Conservation (phyloP, 495 filamentous ascomycete genomes). For the Gamarada debralockiae region DNA sequence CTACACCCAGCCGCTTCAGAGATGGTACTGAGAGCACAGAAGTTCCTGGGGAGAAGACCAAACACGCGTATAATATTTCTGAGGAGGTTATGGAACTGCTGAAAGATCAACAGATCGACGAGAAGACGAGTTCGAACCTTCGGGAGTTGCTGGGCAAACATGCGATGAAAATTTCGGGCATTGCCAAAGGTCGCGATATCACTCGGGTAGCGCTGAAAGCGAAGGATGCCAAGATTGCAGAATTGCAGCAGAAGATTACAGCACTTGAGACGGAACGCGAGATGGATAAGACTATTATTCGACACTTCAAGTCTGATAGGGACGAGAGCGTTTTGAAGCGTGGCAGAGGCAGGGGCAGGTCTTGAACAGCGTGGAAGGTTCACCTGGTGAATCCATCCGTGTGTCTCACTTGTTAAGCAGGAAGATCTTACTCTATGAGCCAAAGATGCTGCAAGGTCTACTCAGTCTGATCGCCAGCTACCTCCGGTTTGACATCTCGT, state of each 20-base stretch:
- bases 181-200: slow-evolving; percentile 59
- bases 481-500: no score
- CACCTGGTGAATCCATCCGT: no score
- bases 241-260: slow-evolving; percentile 42
- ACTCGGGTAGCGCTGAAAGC: slow-evolving; percentile 54
- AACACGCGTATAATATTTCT: slow-evolving; percentile 40
- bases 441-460: no score
- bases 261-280: slow-evolving; percentile 48
- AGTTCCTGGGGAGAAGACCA: slow-evolving; percentile 1
- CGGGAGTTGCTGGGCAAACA: slow-evolving; percentile 49
- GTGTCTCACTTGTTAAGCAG: no score
- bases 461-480: no score
- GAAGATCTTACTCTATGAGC: no score
- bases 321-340: slow-evolving; percentile 11
- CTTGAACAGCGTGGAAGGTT: no score
- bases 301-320: slow-evolving; percentile 25
- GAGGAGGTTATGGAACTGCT: slow-evolving; percentile 47
- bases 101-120: slow-evolving; percentile 40
- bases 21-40: slow-evolving; percentile 6
- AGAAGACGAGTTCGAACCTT: slow-evolving; percentile 37
- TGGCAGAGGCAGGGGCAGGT: slow-evolving; percentile 12
- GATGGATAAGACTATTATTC: slow-evolving; percentile 43
- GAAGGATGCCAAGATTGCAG: slow-evolving; percentile 55
- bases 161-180: slow-evolving; percentile 50
- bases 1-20: slow-evolving; percentile 45